Evolutionary conservation across 768 basidiomycete genomes (phyloP), one percentile per base, ranked within the genome.

Genomic region (Boletus insuetus): DNA sequence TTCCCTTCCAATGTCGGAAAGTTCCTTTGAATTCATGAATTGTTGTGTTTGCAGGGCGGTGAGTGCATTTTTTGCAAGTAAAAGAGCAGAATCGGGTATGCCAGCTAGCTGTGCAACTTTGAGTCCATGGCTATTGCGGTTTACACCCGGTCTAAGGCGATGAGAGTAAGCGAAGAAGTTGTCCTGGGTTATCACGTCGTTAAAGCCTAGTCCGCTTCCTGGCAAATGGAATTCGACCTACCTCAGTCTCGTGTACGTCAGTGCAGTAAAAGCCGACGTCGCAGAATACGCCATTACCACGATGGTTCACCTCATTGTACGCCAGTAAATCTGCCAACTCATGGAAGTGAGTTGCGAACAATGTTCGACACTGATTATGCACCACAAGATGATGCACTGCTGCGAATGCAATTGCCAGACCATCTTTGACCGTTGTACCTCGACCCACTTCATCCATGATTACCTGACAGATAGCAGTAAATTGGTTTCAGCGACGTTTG

Each of bases 371-470:
- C 49, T 76, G 74, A 63, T 91, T 91, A 31, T 81, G 79, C 35
- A 81, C 74, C 38, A 84, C 73, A 19, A 98, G 79, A 69, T 98
- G 87, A 63, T 95, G 87, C 34, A 95, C 78, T 3, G 92, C 85
- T 7, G 92, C 91, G 65, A 93, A 98, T 17, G 97, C 95, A 48
- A 98, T 91, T 0, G 96, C 93, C 14, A 98, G 71, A 11, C 96
- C 96, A 64, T 97, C 95, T 56, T 84, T 84, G 9, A 94, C 85
- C 0, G 94, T 94, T 6, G 96, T 98, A 34, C 96, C 96, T 61
- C 96, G 77, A 7, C 96, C 96, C n/a, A 99, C 94, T 75, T 99
- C 96, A 68, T 99, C 96, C 92, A 99, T 95, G 58, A 99, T 95
- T n/a, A 98, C 89, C 92, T 94, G 62, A 26, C 8, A 29, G 26